phyloP scores from a whole-genome alignment of 2,329 filamentous ascomycete species.

The Pseudocercospora eumusae region DNA sequence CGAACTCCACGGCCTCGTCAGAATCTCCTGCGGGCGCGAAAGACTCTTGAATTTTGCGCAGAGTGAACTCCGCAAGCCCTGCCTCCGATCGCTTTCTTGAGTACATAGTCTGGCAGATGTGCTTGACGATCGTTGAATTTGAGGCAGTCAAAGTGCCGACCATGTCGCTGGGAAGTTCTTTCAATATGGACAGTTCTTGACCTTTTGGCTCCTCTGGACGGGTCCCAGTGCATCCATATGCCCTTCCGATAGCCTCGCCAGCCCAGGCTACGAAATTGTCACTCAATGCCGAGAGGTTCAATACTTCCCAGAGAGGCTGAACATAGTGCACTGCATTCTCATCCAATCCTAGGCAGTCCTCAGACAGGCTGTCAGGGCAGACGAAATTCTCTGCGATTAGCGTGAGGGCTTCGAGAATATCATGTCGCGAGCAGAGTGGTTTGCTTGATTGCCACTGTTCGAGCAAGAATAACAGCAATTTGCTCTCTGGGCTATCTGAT shows the following conservation, averaged over 20 bases:
- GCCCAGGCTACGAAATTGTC: slow-evolving; percentile 68
- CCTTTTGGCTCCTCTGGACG: slow-evolving; percentile 16
- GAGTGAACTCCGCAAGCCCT: slow-evolving; percentile 48
- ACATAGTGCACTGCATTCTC: slow-evolving; percentile 54
- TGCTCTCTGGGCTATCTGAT: slow-evolving; percentile 72
- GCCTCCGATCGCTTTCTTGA: slow-evolving; percentile 42
- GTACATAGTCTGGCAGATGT: slow-evolving; percentile 33
- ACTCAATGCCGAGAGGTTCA: slow-evolving; percentile 27
- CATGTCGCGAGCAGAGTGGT: slow-evolving; percentile 68
- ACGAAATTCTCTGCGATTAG: slow-evolving; percentile 76
- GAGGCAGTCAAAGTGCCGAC: slow-evolving; percentile 30
- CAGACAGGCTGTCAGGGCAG: slow-evolving; percentile 56
- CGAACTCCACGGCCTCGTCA: slow-evolving; percentile 33
- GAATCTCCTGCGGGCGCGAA: slow-evolving; percentile 23
- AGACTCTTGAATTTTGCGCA: slow-evolving; percentile 32
- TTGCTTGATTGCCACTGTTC: slow-evolving; percentile 65
- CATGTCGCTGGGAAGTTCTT: not conserved
- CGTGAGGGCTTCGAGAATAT: slow-evolving; percentile 68
- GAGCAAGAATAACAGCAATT: slow-evolving; percentile 75
- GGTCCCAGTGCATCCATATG: slow-evolving; percentile 62
- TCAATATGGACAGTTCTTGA: not conserved
- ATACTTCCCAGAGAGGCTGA: slow-evolving; percentile 30
- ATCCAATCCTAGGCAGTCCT: slow-evolving; percentile 72
- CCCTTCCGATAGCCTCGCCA: slow-evolving; percentile 77
- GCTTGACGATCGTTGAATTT: slow-evolving; percentile 41